Evolutionary conservation across 1,284 basidiomycete genomes (phyloP).

Genomic region (Ustilago tritici): DNA sequence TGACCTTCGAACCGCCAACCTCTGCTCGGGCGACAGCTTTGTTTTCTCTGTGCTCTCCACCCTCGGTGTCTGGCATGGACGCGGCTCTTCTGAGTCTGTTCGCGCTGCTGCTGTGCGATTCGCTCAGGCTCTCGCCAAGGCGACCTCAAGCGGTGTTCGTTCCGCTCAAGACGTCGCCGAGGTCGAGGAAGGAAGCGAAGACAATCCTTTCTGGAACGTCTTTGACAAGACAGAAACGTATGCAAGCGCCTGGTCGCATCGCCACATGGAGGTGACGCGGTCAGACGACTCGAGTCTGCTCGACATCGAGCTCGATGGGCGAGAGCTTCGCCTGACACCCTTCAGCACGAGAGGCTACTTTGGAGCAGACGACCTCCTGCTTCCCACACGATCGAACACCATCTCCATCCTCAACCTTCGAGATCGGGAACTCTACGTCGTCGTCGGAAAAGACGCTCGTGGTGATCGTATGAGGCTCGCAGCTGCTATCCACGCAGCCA

Average conservation of each 20-base stretch:
- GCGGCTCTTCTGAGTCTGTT: conserved; percentile 42
- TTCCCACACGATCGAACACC: conserved; percentile 29
- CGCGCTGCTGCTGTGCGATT: conserved; percentile 51
- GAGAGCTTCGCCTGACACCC: conserved; percentile 18
- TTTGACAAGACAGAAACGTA: conserved; percentile 49
- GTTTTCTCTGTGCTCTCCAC: conserved; percentile 48
- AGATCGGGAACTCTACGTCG: conserved; percentile 55
- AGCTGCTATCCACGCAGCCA: conserved; percentile 47
- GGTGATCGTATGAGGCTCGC: conserved; percentile 31
- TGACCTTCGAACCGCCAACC: conserved; percentile 48
- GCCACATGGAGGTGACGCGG: conserved; percentile 13
- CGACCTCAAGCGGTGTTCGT: conserved; percentile 25
- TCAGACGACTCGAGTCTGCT: conserved; percentile 29
- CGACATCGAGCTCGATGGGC: conserved; percentile 33
- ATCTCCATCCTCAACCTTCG: conserved; percentile 53
- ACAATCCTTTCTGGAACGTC: conserved; percentile 56
- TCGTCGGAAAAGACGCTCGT: conserved; percentile 58
- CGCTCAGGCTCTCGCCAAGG: conserved; percentile 45
- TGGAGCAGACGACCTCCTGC: conserved; percentile 38
- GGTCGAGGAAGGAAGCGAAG: conserved; percentile 60
- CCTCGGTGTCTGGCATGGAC: conserved; percentile 62
- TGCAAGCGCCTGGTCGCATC: conserved; percentile 50
- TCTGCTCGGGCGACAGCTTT: conserved; percentile 60
- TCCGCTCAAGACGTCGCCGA: conserved; percentile 36
- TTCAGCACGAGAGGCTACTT: conserved; percentile 25